Evolutionary conservation across 2,329 filamentous ascomycete species (phyloP).

Genomic region (Dactylellina parvicollis): DNA sequence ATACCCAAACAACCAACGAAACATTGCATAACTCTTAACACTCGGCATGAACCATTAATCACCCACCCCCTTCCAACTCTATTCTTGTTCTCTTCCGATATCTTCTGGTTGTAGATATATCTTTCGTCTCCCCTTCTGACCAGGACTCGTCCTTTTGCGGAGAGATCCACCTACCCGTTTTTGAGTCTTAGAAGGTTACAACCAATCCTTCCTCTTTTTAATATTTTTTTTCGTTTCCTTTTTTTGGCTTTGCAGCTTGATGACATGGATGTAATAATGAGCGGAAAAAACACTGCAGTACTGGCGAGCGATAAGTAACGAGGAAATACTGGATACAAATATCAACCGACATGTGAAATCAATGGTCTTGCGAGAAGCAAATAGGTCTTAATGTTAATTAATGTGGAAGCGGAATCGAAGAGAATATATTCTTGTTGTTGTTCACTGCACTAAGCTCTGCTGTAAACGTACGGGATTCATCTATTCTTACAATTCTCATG

Average conservation of each 20-base stretch:
- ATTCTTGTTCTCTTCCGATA: conserved; percentile 9
- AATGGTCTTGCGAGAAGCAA: too few species aligned
- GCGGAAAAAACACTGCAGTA: neutral
- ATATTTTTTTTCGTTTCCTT: conserved; percentile 19
- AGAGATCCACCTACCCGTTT: neutral
- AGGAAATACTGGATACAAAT: neutral
- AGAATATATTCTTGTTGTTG: too few species aligned
- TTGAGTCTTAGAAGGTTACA: neutral
- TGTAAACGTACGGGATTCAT: too few species aligned
- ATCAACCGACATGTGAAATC: too few species aligned
- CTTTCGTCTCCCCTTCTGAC: neutral
- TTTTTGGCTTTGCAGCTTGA: conserved; percentile 8
- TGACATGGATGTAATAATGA: conserved; percentile 36
- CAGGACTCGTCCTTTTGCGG: neutral
- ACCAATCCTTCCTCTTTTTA: conserved; percentile 9
- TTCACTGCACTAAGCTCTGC: too few species aligned
- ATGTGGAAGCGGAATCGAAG: too few species aligned
- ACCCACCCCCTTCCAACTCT: neutral
- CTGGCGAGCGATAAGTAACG: neutral
- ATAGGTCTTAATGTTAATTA: too few species aligned
- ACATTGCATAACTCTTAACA: neutral
- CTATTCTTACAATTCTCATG: too few species aligned
- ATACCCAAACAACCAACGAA: conserved; percentile 6
- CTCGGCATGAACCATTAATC: neutral
- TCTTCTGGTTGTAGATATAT: conserved; percentile 12